These are phyloP conservation scores for Cymodocea nodosa DNA, from an alignment of 116 monocot genomes.

Conservation along the genomic window DNA sequence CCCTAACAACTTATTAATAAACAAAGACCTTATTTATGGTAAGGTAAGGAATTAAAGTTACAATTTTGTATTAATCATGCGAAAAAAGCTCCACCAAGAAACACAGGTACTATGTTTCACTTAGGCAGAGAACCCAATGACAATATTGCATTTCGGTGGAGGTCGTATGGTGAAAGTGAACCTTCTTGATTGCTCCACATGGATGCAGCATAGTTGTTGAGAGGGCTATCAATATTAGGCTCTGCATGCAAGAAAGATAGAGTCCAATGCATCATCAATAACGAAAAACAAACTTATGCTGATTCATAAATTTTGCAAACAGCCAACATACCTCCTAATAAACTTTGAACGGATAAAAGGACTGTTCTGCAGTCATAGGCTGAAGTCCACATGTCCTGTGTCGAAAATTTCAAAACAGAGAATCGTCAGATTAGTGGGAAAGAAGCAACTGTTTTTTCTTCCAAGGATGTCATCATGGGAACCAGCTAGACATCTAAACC, in stretches of 20 bases:
- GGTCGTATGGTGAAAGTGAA: constrained; percentile 2
- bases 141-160: not conserved
- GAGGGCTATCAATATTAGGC: constrained; percentile 68
- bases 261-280: not conserved
- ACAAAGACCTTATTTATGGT: too few relatives aligned
- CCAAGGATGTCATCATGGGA: not conserved
- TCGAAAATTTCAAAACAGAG: not conserved
- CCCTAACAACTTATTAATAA: not conserved
- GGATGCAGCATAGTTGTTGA: constrained; percentile 58
- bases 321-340: constrained; percentile 53
- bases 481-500: constrained; percentile 24
- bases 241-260: constrained; percentile 18
- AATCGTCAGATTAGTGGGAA: not conserved
- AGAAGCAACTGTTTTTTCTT: not conserved
- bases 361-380: constrained; percentile 72
- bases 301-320: not conserved
- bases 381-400: constrained; percentile 79
- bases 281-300: not conserved
- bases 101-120: too few relatives aligned
- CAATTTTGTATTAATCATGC: too few relatives aligned
- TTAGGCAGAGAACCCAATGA: too few relatives aligned
- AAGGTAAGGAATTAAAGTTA: too few relatives aligned
- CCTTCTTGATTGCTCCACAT: constrained; percentile 72
- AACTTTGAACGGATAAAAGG: constrained; percentile 66
- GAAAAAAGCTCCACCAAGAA: too few relatives aligned